Evolutionary conservation across 177 flowering plant species (phyloP).

Genomic region (Vitis hybrid): DNA sequence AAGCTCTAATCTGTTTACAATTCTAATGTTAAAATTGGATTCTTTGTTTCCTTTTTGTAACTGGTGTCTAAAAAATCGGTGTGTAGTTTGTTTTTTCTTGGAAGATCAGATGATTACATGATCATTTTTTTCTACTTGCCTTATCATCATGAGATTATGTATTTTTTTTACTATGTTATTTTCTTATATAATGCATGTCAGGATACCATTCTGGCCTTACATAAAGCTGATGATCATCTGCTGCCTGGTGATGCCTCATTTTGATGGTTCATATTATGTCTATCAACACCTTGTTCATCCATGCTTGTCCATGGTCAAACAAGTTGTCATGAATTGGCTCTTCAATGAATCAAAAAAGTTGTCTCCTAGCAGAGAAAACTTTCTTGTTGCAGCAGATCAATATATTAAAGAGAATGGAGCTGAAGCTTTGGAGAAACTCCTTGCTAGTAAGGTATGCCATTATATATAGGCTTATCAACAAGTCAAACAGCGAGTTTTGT

Average conservation of each 20-base stretch:
- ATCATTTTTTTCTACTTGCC: not conserved
- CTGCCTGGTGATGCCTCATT: conserved; percentile 27
- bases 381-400: conserved; percentile 24
- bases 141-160: no score
- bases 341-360: conserved; percentile 2
- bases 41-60: no score
- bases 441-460: conserved; percentile 25
- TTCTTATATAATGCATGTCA: not conserved
- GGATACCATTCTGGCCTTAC: conserved; percentile 35
- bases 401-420: conserved; percentile 32
- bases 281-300: conserved; percentile 32
- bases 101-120: no score
- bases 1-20: no score
- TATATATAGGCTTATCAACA: no score
- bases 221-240: conserved; percentile 26
- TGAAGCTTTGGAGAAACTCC: conserved; percentile 30
- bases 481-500: no score
- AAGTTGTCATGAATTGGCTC: conserved; percentile 1
- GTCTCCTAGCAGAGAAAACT: conserved; percentile 4
- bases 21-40: no score
- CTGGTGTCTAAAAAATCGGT: no score
- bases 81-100: no score
- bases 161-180: no score
- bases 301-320: conserved; percentile 8
- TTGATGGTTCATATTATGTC: conserved; percentile 29